Base-by-base conservation (phyloP, 2,329 filamentous ascomycete genomes). In the Zalaria obscura region DNA sequence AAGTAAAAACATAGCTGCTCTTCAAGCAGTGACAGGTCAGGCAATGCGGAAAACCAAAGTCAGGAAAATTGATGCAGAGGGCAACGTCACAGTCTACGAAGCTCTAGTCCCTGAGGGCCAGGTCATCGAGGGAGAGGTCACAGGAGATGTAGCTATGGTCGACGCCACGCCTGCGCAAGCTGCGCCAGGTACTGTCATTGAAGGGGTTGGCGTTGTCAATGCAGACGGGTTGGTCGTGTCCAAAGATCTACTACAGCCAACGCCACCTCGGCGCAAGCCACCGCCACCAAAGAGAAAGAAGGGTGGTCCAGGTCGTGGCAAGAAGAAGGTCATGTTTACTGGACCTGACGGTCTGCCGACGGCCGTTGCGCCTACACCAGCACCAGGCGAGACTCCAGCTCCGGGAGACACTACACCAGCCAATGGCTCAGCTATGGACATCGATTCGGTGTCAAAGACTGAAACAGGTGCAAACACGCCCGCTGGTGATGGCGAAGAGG, bases 81-180 rank as follows among this genome's bases (percentile, higher is more conserved):
- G 88, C 25, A 89, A 89, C 51, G 73, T 84, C 6, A 85, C 83
- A 46, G 79, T 89, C 2, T 86, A 91, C 58, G 85, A 93, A 53
- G 78, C 91, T 5, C 82, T 85, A 18, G 72, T 93, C 3, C 75
- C 78, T 4, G 83, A 89, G 43, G 87, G 86, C 0, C 83, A 91
- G 56, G 67, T 69, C 4, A 73, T 93, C 1, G 83, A 89, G 48
- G 86, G 86, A 43, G 87, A 94, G 56, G 79, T 94, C 39, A 75
- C 85, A 44, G 66, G 69, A 37, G 65, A 70, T 40, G 66, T 67
- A 42, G 57, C 64, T 27, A 59, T 66, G 38, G 61, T 65, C 35
- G 67, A 69, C 35, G 56, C 59, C 5, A 49, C 56, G 36, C 60
- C 63, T 5, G 57, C 61, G 27, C 70, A 70, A 2, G 74, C 76